These are phyloP conservation scores for Arxiozyma heterogenica DNA, from an alignment of 1,139 yeast species.

Conservation along the genomic window DNA sequence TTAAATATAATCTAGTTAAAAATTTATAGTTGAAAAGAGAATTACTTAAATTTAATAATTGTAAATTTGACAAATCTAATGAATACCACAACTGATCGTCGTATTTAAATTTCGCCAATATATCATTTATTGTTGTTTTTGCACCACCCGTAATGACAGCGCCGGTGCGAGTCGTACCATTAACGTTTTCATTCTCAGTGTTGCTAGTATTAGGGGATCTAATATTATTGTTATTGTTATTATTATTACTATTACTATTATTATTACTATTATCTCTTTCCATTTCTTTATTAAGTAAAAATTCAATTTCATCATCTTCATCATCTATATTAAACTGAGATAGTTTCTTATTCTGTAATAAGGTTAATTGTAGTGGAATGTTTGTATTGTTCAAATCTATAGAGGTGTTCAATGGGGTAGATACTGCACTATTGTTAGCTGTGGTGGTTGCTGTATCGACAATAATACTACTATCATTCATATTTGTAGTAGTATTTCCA, in stretches of 20 bases:
- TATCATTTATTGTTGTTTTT: conserved; percentile 37
- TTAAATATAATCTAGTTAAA: conserved; percentile 76
- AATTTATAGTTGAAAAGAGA: conserved; percentile 76
- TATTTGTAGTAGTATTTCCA: conserved; percentile 6
- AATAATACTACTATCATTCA: conserved; percentile 1
- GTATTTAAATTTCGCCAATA: conserved; percentile 46
- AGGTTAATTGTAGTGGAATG: conserved; percentile 26
- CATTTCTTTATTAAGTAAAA: conserved; percentile 35
- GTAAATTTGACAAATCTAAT: conserved; percentile 85
- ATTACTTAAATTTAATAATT: conserved; percentile 58
- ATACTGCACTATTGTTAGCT: conserved; percentile 20
- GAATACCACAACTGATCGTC: conserved; percentile 86
- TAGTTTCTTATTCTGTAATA: conserved; percentile 55
- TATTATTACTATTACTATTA: neutral
- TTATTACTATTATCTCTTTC: conserved; percentile 6
- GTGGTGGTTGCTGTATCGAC: conserved; percentile 9
- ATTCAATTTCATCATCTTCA: conserved; percentile 51
- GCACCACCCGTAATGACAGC: too few species aligned
- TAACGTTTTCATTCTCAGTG: neutral
- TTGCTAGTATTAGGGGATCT: neutral
- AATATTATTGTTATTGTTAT: neutral
- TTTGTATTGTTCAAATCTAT: conserved; percentile 22
- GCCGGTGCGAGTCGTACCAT: too few species aligned
- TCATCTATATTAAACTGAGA: conserved; percentile 55
- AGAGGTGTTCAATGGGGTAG: conserved; percentile 29